A percentile compares a stretch with the other conserved stretches of the same genome.
These are phyloP conservation scores for Mycena crocata DNA, from an alignment of 768 basidiomycete species.

Conservation along the genomic window DNA sequence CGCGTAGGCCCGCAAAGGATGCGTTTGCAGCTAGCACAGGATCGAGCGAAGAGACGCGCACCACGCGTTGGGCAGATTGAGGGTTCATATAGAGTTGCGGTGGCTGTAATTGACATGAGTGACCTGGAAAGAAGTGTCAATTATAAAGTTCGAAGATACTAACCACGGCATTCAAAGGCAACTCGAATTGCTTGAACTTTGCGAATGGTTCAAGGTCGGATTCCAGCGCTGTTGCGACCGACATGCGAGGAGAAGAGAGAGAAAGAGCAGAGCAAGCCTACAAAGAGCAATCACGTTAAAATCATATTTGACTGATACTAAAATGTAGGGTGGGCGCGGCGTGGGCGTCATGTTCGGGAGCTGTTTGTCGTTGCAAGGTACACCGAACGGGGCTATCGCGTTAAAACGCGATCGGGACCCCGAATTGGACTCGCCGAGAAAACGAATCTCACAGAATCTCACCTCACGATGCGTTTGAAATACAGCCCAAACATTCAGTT, in stretches of 20 bases:
- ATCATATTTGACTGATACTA: constrained; percentile 4
- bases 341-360: constrained; percentile 10
- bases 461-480: constrained; percentile 35
- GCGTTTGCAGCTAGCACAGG: background rate
- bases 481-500: constrained; percentile 28
- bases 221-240: constrained; percentile 69
- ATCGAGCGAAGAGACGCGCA: background rate
- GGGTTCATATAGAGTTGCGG: constrained; percentile 41
- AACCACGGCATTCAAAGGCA: constrained; percentile 18
- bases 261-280: constrained; percentile 70
- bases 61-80: constrained; percentile 23
- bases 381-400: constrained; percentile 23
- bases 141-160: constrained; percentile 10
- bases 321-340: constrained; percentile 4
- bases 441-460: background rate
- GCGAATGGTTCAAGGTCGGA: constrained; percentile 70
- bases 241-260: constrained; percentile 59
- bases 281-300: background rate
- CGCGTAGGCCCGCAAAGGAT: constrained; percentile 16
- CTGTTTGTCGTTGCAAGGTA: constrained; percentile 24
- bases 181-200: constrained; percentile 60
- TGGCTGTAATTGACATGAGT: constrained; percentile 40
- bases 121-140: constrained; percentile 6
- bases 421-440: too few species aligned
- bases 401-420: constrained; percentile 8